Evolutionary conservation across 257 asterid species (phyloP), one percentile per base, ranked within the genome.

Genomic region (Lycium ferocissimum): DNA sequence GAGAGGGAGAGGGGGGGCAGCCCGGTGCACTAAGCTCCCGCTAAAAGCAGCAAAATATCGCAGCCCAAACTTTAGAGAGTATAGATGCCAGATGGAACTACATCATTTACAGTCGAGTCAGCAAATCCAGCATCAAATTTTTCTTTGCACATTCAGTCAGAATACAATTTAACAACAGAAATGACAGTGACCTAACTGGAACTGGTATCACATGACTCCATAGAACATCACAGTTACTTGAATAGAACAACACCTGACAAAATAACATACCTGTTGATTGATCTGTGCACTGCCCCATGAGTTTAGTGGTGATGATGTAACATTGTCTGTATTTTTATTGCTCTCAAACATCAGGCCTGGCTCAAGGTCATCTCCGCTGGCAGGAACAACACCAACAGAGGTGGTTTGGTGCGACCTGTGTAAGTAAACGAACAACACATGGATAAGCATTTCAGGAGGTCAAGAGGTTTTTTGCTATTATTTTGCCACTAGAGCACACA

Each of bases 341-440:
- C 91, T 90, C 91, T 96, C 97, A 88, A 90, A 90, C 81, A 83
- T 84, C 65, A 82, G 62, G 83, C 86, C 88, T 67, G 92, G 63
- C 84, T 84, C 95, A 53, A 85, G 86, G 58, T 92, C 93, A 84
- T 88, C 82, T 85, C 90, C 89, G 61, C 82, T 89, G 87, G 83
- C 88, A 85, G 93, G 86, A 75, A 85, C 90, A 85, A 70, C 85
- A 81, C 93, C 78, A 70, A 73, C 86, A 22, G 93, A 9, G 71
- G 89, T 84, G 69, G 92, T 84, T 78, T 89, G 94, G 73, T 84
- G 80, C 11, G 91, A 79, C 93, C 99, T 96, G 92, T 66, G 40
- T 70, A 80, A 71, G 83, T 66, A 86, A 47, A 65, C 17, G 35
- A 83, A 86, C 61, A 82, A 87, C 58, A 67, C 5, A 85, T 38